Evolutionary conservation across 495 filamentous ascomycete genomes (phyloP), one percentile per base, ranked within the genome.

Genomic region (Neurospora hispaniola): DNA sequence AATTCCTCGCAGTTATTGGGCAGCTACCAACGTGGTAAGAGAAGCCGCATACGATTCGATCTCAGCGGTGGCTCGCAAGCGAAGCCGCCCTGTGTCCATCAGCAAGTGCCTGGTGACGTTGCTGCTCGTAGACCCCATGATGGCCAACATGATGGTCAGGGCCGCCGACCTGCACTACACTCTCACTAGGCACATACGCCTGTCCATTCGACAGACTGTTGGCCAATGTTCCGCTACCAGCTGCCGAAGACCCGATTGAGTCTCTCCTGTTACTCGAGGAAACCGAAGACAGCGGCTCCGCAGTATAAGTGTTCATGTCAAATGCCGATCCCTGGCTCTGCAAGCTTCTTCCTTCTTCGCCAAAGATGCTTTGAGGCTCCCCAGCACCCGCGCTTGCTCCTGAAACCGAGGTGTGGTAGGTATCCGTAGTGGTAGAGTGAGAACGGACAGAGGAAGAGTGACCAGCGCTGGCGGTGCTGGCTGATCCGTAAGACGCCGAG

Each of bases 181-280:
- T 48, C 62, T 79, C 74, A 42, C 71, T 71, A 5, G 80, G 77
- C 20, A 79, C 73, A 48, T 82, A 82, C 23, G 66, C 10, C 31
- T 78, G 74, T 6, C 74, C 74, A 59, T 76, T 80, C 27, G 76
- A 43, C 41, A 81, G 72, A 6, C 54, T 27, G 72, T 77, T 40
- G 38, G 69, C 54, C 39, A 70, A 18, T 66, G 27, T 31, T 66
- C 44, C 62, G 44, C 66, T 42, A 44, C 73, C 54, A 59, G 71
- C 68, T 23, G 75, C 71, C 31, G 74, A 73, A 0, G 70, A 69
- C 42, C 75, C 39, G 44, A 75, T 73, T 0, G 78, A 76, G 42
- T 73, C 74, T 11, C 74, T 75, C 43, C 78, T 66, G 31, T 66
- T 35, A 38, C 14, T 27, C 14, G 27, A 18, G 23, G 54, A 66